phyloP scores from a whole-genome alignment of 192 early-diverging fungal species.

The Coemansia sp. region DNA sequence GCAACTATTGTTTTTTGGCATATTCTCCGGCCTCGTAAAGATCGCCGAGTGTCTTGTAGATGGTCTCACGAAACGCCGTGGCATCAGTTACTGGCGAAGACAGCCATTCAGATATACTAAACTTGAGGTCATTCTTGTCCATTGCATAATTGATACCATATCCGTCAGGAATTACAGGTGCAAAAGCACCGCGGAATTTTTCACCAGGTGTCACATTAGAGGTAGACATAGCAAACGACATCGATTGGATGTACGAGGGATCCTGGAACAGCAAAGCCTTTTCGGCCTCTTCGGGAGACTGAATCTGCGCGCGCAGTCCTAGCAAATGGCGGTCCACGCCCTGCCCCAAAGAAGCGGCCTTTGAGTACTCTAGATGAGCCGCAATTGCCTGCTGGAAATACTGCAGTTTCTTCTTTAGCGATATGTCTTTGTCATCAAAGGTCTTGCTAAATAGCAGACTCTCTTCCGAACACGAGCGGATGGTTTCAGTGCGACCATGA shows the following conservation, averaged over 20 bases:
- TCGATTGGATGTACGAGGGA: constrained; percentile 72
- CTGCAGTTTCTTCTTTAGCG: constrained; percentile 50
- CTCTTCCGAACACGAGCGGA: constrained; percentile 76
- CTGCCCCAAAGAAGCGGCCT: constrained; percentile 68
- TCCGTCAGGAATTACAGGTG: constrained; percentile 78
- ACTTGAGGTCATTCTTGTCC: constrained; percentile 64
- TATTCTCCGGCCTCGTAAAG: constrained; percentile 41
- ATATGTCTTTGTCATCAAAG: constrained; percentile 67
- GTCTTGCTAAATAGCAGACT: constrained; percentile 71
- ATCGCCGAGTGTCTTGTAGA: constrained; percentile 50
- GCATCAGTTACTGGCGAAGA: constrained; percentile 59
- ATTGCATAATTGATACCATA: constrained; percentile 87
- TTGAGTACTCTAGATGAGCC: constrained; percentile 72
- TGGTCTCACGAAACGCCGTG: constrained; percentile 60
- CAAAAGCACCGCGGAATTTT: constrained; percentile 77
- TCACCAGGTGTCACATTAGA: constrained; percentile 76
- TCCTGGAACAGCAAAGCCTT: constrained; percentile 79
- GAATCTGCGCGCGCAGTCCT: constrained; percentile 74
- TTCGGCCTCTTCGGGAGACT: constrained; percentile 58
- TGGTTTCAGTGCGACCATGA: constrained; percentile 92
- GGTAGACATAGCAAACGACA: constrained; percentile 79
- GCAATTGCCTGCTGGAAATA: constrained; percentile 65
- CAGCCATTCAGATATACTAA: constrained; percentile 64
- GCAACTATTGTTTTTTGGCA: constrained; percentile 4
- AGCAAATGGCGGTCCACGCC: constrained; percentile 94